Conservation (phyloP, 1,139 yeast species). For the Pneumocystis wakefieldiae region DNA sequence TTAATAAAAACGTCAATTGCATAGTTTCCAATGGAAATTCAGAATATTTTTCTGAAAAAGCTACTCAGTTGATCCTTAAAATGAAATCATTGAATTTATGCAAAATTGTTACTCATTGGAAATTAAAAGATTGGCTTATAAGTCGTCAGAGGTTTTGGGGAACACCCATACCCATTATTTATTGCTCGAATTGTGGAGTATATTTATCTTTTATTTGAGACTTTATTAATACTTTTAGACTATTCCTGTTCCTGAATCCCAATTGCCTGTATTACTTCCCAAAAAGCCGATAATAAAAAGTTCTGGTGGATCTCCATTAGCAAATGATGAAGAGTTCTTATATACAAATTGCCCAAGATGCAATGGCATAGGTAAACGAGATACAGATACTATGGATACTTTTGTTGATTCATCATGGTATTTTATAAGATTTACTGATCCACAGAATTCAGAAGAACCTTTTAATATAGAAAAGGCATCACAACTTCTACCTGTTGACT, state of each 20-base stretch:
- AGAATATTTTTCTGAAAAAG: slow-evolving; percentile 45
- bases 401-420: slow-evolving; percentile 98
- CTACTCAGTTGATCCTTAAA: slow-evolving; percentile 35
- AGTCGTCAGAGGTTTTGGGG: slow-evolving; percentile 97
- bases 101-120: slow-evolving; percentile 36
- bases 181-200: slow-evolving; percentile 70
- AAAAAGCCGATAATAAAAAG: slow-evolving; percentile 18
- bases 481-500: slow-evolving; percentile 62
- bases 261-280: slow-evolving; percentile 18
- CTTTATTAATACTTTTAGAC: slow-evolving; percentile 26
- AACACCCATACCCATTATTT: slow-evolving; percentile 89
- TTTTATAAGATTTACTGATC: slow-evolving; percentile 67
- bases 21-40: slow-evolving; percentile 41
- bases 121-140: slow-evolving; percentile 82
- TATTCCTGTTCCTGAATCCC: slow-evolving; percentile 68
- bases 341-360: slow-evolving; percentile 72
- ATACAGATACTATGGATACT: slow-evolving; percentile 96
- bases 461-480: slow-evolving; percentile 42
- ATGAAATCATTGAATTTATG: slow-evolving; percentile 35
- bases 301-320: slow-evolving; percentile 58
- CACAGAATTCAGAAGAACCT: slow-evolving; percentile 41
- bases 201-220: slow-evolving; percentile 68
- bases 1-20: slow-evolving; percentile 18
- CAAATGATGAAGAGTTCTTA: slow-evolving; percentile 52
- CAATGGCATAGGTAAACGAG: slow-evolving; percentile 60